A percentile compares a stretch with the other conserved stretches of the same genome.
phyloP scores from a whole-genome alignment of 768 basidiomycete genomes.

The Lactarius hengduanensis region DNA sequence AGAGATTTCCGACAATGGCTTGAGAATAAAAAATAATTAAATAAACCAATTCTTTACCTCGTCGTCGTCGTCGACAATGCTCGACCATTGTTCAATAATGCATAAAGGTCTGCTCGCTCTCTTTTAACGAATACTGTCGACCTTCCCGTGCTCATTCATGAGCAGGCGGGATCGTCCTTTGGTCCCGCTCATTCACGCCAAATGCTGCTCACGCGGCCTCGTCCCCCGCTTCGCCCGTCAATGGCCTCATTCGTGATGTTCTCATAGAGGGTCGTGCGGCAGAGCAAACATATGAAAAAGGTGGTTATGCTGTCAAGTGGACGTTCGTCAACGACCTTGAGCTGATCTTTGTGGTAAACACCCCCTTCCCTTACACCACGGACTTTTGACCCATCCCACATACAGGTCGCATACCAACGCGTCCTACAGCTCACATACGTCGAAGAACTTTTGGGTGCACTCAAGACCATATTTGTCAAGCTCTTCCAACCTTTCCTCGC shows the following conservation, averaged over 20 bases:
- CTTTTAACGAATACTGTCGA: not conserved
- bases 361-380: conserved; percentile 4
- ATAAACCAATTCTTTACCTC: conserved; percentile 7
- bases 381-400: conserved; percentile 6
- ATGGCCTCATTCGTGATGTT: conserved; percentile 84
- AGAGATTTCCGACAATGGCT: conserved; percentile 83
- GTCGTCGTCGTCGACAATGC: conserved; percentile 48
- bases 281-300: conserved; percentile 86
- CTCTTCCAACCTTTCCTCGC: conserved; percentile 82
- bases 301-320: conserved; percentile 94
- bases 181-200: conserved; percentile 94
- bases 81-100: conserved; percentile 94
- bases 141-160: not conserved
- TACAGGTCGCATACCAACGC: conserved; percentile 92
- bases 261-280: conserved; percentile 86
- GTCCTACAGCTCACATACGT: conserved; percentile 94
- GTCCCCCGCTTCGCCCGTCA: conserved; percentile 78
- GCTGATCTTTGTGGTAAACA: conserved; percentile 85
- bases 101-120: conserved; percentile 65
- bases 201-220: conserved; percentile 67
- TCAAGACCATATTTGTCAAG: conserved; percentile 84
- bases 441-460: conserved; percentile 76
- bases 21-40: conserved; percentile 44
- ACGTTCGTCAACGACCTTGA: conserved; percentile 93
- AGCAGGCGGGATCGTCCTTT: conserved; percentile 87